A percentile compares a stretch with the other conserved stretches of the same genome.
Conservation (phyloP, 805 yeast species). For the Scheffersomyces amazonensis region DNA sequence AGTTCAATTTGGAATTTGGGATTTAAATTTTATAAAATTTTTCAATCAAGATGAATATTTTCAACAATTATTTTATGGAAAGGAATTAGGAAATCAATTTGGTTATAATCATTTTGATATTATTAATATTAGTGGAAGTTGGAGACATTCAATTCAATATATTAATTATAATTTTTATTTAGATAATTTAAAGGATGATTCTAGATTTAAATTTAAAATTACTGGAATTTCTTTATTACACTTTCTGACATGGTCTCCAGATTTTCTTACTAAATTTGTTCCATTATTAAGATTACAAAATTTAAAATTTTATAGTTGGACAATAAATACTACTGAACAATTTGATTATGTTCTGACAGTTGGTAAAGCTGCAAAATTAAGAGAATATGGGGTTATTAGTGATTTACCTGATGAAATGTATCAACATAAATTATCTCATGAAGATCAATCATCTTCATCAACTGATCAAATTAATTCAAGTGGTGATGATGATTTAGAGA, state of each 20-base stretch:
- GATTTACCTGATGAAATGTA: constrained; percentile 37
- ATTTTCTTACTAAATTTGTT: constrained; percentile 31
- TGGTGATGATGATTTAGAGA: not conserved
- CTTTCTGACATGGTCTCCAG: constrained; percentile 34
- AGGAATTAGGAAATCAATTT: constrained; percentile 6
- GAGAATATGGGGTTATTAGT: constrained; percentile 33
- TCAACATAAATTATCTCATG: constrained; percentile 3
- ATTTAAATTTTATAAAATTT: constrained; percentile 33
- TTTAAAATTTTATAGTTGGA: constrained; percentile 37
- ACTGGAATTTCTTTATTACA: constrained; percentile 38
- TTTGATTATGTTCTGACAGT: constrained; percentile 28
- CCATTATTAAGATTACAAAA: constrained; percentile 32
- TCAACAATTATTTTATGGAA: constrained; percentile 17
- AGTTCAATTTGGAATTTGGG: constrained; percentile 41
- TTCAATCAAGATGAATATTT: constrained; percentile 38
- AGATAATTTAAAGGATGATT: constrained; percentile 12
- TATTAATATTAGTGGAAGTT: constrained; percentile 31
- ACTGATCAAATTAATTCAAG: not conserved
- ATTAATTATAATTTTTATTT: constrained; percentile 35
- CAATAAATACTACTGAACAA: constrained; percentile 34
- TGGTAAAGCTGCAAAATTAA: constrained; percentile 19
- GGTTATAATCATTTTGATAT: constrained; percentile 30
- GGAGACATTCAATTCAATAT: constrained; percentile 30
- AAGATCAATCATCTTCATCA: constrained; percentile 5
- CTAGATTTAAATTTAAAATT: constrained; percentile 21